Base-by-base conservation (phyloP, 2,329 filamentous ascomycete genomes). In the Fusarium hainanense region DNA sequence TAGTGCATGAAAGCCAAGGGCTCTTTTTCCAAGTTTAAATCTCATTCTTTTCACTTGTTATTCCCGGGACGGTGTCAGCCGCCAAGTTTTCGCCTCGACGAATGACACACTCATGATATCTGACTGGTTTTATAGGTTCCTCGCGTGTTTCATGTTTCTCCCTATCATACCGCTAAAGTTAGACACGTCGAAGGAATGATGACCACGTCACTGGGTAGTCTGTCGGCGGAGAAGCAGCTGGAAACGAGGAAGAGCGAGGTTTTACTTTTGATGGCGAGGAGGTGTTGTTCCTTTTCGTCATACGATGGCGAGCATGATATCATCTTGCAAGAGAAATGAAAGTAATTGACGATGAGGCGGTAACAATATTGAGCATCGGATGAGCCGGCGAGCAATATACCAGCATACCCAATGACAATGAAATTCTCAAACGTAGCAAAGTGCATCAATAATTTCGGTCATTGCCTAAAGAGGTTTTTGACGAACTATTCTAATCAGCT, bases 21-120 rank as follows among this genome's bases (percentile, higher is more conserved):
- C 8, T 1, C 0, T 21, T 13, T 5, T 13, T 3, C 6, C 32
- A 7, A 27, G 5, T 13, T 27, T 9, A 0, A 2, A 2, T 20
- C 12, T 25, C 3, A 2, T 11, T 2, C 2, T 25, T 14, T 13
- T 23, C 6, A 3, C 4, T n/a, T 10, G 0, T n/a, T 30, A 1
- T 21, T 8, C 4, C 16, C 2, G 14, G 43, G 23, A 27, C 14
- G 1, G 1, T 52, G 3, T 3, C 4, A 21, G 30, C 13, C 14
- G 7, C 20, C 21, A 12, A 11, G 8, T 27, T n/a, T 5, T 27
- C 5, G 10, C 3, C n/a, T 10, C 13, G 13, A 18, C 14, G 4
- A n/a, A 21, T 42, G 40, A 8, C 11, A n/a, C 7, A 27, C 34
- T 60, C 1, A 18, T 20, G 11, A 40, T 34, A 42, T 47, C 49